Base-by-base conservation (phyloP, 2,329 filamentous ascomycete genomes). In the Cercospora zeae-maydis region DNA sequence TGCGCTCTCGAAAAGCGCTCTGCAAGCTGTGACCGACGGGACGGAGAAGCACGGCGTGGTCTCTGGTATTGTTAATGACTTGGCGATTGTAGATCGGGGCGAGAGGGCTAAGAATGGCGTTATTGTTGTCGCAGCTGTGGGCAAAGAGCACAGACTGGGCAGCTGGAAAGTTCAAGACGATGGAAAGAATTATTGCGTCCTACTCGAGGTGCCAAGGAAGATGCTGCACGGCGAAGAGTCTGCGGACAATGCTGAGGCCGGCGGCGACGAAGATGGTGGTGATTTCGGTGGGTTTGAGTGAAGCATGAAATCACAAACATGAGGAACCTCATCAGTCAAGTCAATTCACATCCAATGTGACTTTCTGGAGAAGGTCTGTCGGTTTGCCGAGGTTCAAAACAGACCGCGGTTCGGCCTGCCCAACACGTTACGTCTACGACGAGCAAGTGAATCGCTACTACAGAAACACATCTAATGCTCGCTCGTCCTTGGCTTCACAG, bases 61-160 rank as follows among this genome's bases (percentile, higher is more conserved):
- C 59, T 85, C 84, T 70, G 95, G 95, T 45, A 83, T 98, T 7
- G 82, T 99, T 69, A 99, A 98, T 73, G 92, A 91, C 69, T 88
- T 99, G 63, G 86, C 90, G 1, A 84, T 96, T 13, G 92, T 95
- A 70, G 95, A 98, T 76, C 84, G 91, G 16, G 92, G 92, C 3
- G 88, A 92, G 16, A 82, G 88, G 63, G 90, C 89, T 33, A 86
- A 85, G 69, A 79, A 81, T 49, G 92, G 92, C 0, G 77, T 97
- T 1, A 93, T 91, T 70, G 84, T 98, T 30, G 88, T 96, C 11
- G 91, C 88, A n/a, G 95, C 89, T 14, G 84, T 96, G 1, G 92
- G 91, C 36, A 93, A 90, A 73, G 91, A 97, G 77, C 90, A 93
- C 76, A 85, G 92, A 49, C 80, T 97, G 45, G 95, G 92, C 3